Base-by-base conservation (phyloP, 1,139 yeast species). In the Debaryomyces singareniensis region DNA sequence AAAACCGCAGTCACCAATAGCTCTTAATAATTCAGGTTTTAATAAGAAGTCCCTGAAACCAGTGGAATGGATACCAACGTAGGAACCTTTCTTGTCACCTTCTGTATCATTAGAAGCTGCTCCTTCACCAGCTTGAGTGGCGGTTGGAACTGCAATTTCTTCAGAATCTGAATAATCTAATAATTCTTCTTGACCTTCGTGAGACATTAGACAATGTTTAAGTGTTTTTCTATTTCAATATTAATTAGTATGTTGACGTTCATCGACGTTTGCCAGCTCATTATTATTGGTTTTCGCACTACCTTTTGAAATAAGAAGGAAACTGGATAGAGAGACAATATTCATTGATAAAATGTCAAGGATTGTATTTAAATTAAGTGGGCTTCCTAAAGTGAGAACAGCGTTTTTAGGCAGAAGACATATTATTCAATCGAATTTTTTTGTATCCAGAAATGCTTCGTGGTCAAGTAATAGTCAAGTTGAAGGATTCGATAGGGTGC, bases 161-260 rank as follows among this genome's bases (percentile, higher is more conserved):
- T 91, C 98, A 61, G 94, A 84, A 60, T 91, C 97, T 58, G 96
- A 87, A 76, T 91, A 89, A 63, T 89, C 97, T 68, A 91, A 80
- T 60, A 89, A 78, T 74, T 91, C 98, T 83, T 89, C 97, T 82
- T 89, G 97, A 55, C 94, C 95, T 76, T 85, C 94, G 82, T 84
- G 81, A 31, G 93, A 77, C 84, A 77, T 77, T 29, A 31, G 13
- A 28, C 20, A 25, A 27, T n/a, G n/a, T n/a, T n/a, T n/a, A n/a
- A n/a, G n/a, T n/a, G n/a, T n/a, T n/a, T n/a, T n/a, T n/a, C n/a
- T n/a, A n/a, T n/a, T n/a, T n/a, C n/a, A n/a, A n/a, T n/a, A n/a
- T n/a, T n/a, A n/a, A n/a, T n/a, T n/a, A n/a, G n/a, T n/a, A n/a
- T n/a, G n/a, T n/a, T n/a, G n/a, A n/a, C n/a, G n/a, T n/a, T n/a